Conservation (phyloP, 2,329 filamentous ascomycete species). For the Colletotrichum sp. region DNA sequence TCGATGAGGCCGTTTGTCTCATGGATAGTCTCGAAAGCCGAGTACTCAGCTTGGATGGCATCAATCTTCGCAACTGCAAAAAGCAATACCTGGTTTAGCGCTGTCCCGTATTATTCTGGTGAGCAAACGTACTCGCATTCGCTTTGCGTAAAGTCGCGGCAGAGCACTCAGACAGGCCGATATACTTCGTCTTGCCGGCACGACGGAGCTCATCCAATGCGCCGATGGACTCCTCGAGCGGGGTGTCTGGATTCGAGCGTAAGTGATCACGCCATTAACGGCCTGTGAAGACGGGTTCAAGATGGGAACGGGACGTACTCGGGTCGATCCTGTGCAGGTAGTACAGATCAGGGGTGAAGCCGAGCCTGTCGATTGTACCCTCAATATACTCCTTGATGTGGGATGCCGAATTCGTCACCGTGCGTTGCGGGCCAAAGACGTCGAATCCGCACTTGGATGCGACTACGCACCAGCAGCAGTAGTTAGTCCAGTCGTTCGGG, state of each 20-base stretch:
- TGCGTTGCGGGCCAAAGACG: slow-evolving; percentile 30
- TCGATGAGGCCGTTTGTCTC: slow-evolving; percentile 41
- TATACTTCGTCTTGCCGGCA: slow-evolving; percentile 53
- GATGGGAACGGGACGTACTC: slow-evolving; percentile 30
- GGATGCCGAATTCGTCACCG: slow-evolving; percentile 46
- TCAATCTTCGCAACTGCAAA: slow-evolving; percentile 48
- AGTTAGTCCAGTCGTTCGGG: not conserved
- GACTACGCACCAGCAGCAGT: slow-evolving; percentile 32
- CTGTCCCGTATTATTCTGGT: not conserved
- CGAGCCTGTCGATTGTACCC: slow-evolving; percentile 51
- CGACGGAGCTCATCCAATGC: slow-evolving; percentile 50
- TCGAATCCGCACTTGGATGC: slow-evolving; percentile 53
- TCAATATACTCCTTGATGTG: slow-evolving; percentile 55
- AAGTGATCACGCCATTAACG: not conserved
- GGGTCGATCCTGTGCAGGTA: slow-evolving; percentile 50
- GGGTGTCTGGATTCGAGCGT: slow-evolving; percentile 33
- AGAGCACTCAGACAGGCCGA: slow-evolving; percentile 52
- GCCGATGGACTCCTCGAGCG: slow-evolving; percentile 50
- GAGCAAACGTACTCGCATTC: slow-evolving; percentile 38
- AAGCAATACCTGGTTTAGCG: no score
- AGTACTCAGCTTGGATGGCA: slow-evolving; percentile 51
- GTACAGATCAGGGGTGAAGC: slow-evolving; percentile 50
- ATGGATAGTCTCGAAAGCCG: slow-evolving; percentile 25
- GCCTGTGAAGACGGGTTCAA: not conserved
- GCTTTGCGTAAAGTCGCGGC: slow-evolving; percentile 48